A percentile compares a stretch with the other conserved stretches of the same genome.
Evolutionary conservation across 164 flowering plant genomes (phyloP).

Genomic region (Berberis vulgaris): DNA sequence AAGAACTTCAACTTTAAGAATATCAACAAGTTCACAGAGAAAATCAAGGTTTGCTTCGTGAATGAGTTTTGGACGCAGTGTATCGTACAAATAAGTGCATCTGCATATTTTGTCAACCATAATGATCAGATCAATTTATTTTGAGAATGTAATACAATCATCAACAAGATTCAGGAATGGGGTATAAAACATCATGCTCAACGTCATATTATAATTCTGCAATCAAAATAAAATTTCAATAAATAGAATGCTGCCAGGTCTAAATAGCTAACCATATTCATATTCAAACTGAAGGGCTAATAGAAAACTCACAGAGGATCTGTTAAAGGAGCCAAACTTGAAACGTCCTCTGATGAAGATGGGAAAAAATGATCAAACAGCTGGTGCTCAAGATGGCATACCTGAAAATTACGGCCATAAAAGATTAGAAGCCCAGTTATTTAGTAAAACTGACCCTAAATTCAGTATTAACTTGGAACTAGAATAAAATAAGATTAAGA

Average conservation of each 20-base stretch:
- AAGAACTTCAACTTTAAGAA: conserved; percentile 89
- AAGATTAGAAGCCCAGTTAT: too few relatives aligned
- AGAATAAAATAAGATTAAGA: too few relatives aligned
- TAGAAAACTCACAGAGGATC: conserved; percentile 80
- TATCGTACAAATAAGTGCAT: conserved; percentile 89
- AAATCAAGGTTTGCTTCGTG: conserved; percentile 89
- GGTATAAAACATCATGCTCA: too few relatives aligned
- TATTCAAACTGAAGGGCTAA: not conserved
- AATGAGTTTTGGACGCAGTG: conserved; percentile 83
- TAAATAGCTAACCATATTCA: not conserved
- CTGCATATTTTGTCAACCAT: conserved; percentile 32
- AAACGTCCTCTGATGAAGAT: conserved; percentile 73
- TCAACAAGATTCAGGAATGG: too few relatives aligned
- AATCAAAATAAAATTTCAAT: not conserved
- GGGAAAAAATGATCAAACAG: conserved; percentile 92
- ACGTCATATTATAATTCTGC: too few relatives aligned
- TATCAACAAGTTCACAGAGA: conserved; percentile 93
- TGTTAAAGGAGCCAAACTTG: conserved; percentile 75
- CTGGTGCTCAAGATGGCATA: conserved; percentile 93
- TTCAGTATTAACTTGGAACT: too few relatives aligned
- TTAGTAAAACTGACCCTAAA: too few relatives aligned
- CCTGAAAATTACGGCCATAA: conserved; percentile 35
- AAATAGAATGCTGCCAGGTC: not conserved
- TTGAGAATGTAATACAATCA: too few relatives aligned
- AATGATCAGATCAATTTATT: too few relatives aligned